Conservation (phyloP, 2,329 filamentous ascomycete genomes). For the Fusarium citri region DNA sequence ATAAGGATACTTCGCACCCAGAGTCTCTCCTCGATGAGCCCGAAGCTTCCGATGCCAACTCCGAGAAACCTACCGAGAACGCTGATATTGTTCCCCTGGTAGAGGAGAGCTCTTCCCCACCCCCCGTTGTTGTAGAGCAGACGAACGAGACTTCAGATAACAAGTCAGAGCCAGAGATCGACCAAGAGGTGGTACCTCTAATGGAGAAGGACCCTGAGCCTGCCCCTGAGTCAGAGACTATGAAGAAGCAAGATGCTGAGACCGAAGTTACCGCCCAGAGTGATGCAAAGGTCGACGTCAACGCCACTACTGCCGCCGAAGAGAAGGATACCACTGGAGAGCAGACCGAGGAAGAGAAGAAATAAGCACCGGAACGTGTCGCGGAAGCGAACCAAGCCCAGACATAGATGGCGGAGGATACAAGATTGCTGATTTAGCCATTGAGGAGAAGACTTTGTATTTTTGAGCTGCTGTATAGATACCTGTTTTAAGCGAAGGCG, state of each 20-base stretch:
- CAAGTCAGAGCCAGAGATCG: conserved; percentile 14
- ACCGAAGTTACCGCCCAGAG: conserved; percentile 12
- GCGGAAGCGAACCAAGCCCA: conserved; percentile 25
- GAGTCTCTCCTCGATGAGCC: background rate
- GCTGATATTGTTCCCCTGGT: conserved; percentile 22
- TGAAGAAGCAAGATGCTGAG: conserved; percentile 10
- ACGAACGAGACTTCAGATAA: conserved; percentile 7
- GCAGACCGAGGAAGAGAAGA: conserved; percentile 22
- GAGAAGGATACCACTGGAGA: conserved; percentile 27
- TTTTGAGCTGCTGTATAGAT: conserved; percentile 46
- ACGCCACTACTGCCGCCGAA: conserved; percentile 7
- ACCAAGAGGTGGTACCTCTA: conserved; percentile 21
- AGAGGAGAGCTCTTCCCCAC: conserved; percentile 24
- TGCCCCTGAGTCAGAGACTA: conserved; percentile 1
- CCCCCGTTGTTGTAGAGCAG: conserved; percentile 17
- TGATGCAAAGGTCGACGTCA: conserved; percentile 16
- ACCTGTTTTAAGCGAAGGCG: conserved; percentile 50
- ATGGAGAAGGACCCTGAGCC: conserved; percentile 25
- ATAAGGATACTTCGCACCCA: conserved; percentile 17
- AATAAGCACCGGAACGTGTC: conserved; percentile 21
- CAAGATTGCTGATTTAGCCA: conserved; percentile 33
- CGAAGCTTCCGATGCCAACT: conserved; percentile 7
- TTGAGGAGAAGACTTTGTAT: conserved; percentile 36
- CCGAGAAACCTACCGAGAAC: conserved; percentile 15
- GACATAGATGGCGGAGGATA: conserved; percentile 34